These are phyloP conservation scores for Dovyalis caffra DNA, from an alignment of 345 rosid species.

Conservation along the genomic window DNA sequence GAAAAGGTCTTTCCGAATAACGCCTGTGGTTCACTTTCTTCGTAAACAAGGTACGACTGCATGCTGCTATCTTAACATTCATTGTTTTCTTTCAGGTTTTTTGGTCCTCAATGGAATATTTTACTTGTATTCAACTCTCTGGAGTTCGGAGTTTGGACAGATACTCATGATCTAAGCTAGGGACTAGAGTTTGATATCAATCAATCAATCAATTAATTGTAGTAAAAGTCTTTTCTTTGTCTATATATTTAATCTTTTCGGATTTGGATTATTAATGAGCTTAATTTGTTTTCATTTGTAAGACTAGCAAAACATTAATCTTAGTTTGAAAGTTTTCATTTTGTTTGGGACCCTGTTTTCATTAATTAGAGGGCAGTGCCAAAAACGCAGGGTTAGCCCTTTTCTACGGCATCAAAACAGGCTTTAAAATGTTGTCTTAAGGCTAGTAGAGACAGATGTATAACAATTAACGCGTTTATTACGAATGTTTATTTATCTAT, in stretches of 20 bases:
- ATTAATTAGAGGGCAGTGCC: constrained; percentile 46
- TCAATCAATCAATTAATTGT: constrained; percentile 20
- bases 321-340: no score
- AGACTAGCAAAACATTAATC: no score
- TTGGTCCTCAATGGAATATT: background rate
- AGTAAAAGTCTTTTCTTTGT: background rate
- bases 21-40: constrained; percentile 27
- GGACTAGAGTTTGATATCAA: constrained; percentile 10
- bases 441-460: constrained; percentile 1
- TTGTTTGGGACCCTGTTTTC: background rate
- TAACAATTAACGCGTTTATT: constrained; percentile 23
- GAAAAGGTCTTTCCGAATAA: constrained; percentile 28
- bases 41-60: constrained; percentile 35
- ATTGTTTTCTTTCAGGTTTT: background rate
- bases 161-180: constrained; percentile 15
- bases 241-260: background rate
- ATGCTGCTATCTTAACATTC: background rate
- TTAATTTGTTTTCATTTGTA: background rate
- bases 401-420: constrained; percentile 67
- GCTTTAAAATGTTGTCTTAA: constrained; percentile 43
- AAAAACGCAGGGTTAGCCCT: constrained; percentile 58
- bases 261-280: background rate
- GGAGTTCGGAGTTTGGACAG: background rate
- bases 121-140: background rate
- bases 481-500: no score